phyloP scores from a whole-genome alignment of 2,329 filamentous ascomycete species.

The Sporothrix dimorphospora region DNA sequence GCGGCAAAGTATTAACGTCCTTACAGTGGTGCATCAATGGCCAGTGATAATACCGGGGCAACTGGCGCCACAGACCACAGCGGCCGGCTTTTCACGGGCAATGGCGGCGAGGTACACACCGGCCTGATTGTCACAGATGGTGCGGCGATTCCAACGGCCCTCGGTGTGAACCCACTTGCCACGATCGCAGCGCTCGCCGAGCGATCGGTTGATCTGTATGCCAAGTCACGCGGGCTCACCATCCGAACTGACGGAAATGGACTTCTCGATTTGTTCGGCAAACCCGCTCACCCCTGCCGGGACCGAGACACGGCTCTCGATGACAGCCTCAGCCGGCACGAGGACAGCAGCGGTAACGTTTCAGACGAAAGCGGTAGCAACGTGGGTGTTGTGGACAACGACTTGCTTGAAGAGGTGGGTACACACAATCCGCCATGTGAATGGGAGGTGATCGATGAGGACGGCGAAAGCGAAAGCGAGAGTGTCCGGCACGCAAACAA shows the following conservation, averaged over 20 bases:
- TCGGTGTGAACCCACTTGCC: constrained; percentile 69
- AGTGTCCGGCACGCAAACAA: constrained; percentile 44
- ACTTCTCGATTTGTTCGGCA: constrained; percentile 58
- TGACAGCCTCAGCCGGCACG: constrained; percentile 23
- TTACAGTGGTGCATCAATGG: constrained; percentile 60
- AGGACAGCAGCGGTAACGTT: neutral
- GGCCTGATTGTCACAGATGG: constrained; percentile 67
- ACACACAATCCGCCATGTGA: constrained; percentile 25
- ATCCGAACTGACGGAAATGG: constrained; percentile 53
- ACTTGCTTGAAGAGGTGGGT: too few relatives aligned
- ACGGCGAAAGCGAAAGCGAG: constrained; percentile 35
- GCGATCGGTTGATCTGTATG: constrained; percentile 59
- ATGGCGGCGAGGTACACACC: constrained; percentile 53
- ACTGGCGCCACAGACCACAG: constrained; percentile 64
- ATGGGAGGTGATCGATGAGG: constrained; percentile 40
- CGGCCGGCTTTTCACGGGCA: constrained; percentile 62
- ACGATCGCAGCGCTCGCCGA: constrained; percentile 72
- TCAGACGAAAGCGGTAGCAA: neutral
- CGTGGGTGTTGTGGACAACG: neutral
- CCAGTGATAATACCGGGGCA: constrained; percentile 57
- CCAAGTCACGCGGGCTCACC: constrained; percentile 45
- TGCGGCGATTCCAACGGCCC: constrained; percentile 62
- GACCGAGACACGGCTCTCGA: constrained; percentile 29
- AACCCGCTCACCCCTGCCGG: constrained; percentile 46
- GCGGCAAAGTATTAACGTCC: neutral